These are phyloP conservation scores for Anacardium occidentale DNA, from an alignment of 345 rosid species.

Conservation along the genomic window DNA sequence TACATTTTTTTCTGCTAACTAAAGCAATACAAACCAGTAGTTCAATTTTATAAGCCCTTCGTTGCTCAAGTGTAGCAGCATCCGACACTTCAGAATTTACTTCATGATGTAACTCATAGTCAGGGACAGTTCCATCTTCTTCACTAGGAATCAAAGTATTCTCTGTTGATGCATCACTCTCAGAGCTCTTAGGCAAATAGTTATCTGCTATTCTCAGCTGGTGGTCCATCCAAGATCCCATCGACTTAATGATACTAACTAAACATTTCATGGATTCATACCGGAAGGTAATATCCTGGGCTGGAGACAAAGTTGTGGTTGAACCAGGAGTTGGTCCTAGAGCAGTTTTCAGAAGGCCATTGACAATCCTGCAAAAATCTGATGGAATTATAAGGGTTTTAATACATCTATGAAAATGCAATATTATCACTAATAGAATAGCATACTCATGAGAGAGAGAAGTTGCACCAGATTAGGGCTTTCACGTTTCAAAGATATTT, in stretches of 20 bases:
- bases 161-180: slow-evolving; percentile 52
- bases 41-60: slow-evolving; percentile 88
- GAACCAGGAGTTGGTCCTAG: slow-evolving; percentile 94
- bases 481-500: not conserved
- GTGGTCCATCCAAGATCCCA: slow-evolving; percentile 96
- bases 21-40: slow-evolving; percentile 62
- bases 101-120: slow-evolving; percentile 69
- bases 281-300: slow-evolving; percentile 83
- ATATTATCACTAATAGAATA: not conserved
- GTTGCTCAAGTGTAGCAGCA: slow-evolving; percentile 84
- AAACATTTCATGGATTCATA: slow-evolving; percentile 96
- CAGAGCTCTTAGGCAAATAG: slow-evolving; percentile 48
- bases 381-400: slow-evolving; percentile 88
- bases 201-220: slow-evolving; percentile 65
- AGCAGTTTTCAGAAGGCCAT: slow-evolving; percentile 93
- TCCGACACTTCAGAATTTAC: slow-evolving; percentile 66
- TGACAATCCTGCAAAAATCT: slow-evolving; percentile 98
- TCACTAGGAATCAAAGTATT: slow-evolving; percentile 43
- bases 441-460: not conserved
- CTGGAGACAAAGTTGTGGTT: slow-evolving; percentile 71
- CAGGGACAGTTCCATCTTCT: slow-evolving; percentile 61
- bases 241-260: slow-evolving; percentile 76
- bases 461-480: not conserved
- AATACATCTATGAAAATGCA: slow-evolving; percentile 43
- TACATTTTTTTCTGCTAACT: not conserved